Conservation (phyloP, 2,329 filamentous ascomycete species). For the Davidsoniella australis region DNA sequence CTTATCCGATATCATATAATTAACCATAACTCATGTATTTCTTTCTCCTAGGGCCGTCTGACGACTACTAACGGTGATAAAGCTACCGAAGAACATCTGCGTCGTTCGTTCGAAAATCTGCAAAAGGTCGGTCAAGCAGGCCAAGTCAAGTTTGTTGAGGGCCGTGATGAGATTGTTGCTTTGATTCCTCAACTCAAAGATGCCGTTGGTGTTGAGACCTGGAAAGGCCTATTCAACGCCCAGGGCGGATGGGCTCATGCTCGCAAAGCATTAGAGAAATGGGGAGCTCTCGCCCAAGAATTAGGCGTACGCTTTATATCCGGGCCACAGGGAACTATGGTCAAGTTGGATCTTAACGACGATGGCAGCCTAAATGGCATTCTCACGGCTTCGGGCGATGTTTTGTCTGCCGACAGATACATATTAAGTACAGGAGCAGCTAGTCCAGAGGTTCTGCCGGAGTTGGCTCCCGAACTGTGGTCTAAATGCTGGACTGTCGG, state of each 20-base stretch:
- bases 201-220: conserved; percentile 1
- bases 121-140: conserved; percentile 17
- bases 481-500: conserved; percentile 27
- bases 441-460: conserved; percentile 47
- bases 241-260: conserved; percentile 21
- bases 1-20: too few species aligned
- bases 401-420: conserved; percentile 38
- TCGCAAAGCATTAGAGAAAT: background rate
- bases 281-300: conserved; percentile 13
- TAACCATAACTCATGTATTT: background rate
- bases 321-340: conserved; percentile 17
- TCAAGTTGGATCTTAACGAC: conserved; percentile 14
- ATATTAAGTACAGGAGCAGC: conserved; percentile 49
- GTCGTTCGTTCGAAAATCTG: conserved; percentile 13
- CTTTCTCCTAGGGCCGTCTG: conserved; percentile 9
- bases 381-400: conserved; percentile 21
- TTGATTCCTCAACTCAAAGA: background rate
- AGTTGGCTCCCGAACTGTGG: conserved; percentile 23
- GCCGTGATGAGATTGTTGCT: background rate
- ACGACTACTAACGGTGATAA: conserved; percentile 12
- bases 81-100: conserved; percentile 10
- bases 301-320: conserved; percentile 20
- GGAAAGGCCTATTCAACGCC: conserved; percentile 15
- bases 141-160: conserved; percentile 9
- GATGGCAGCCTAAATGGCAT: conserved; percentile 14